Evolutionary conservation across 345 rosid species (phyloP), one percentile per base, ranked within the genome.

Genomic region (Salix caprea): DNA sequence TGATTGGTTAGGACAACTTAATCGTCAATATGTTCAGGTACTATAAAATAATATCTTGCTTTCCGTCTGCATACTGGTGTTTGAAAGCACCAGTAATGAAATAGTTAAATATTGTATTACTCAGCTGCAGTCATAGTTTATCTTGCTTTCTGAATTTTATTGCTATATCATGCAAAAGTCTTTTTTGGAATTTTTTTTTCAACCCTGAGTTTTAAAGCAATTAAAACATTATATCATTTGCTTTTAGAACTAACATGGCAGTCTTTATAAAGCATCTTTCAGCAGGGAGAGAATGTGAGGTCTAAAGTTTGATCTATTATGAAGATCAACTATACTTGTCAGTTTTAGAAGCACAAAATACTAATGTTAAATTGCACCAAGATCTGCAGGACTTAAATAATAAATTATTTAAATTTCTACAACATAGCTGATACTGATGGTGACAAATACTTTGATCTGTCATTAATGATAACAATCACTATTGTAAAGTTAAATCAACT

Each of bases 1-100:
- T 67, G 99, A 96, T 86, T 94, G 97, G 99, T 90, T 96, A 32
- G 97, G 90, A 81, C 98, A 94, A 75, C 84, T 92, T 72, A 89
- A 90, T 77, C 95, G 99, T 71, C 91, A 81, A 70, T 94, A 96
- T 87, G 75, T 96, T 81, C 98, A 96, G 98, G 99, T 92, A 84
- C 54, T 44, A 79, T 58, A 54, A 10, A n/a, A 23, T 34, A 50
- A 26, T 44, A 60, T 34, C 30, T 68, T 70, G 46, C 74, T 64
- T 72, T 56, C 62, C 28, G 23, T 56, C 13, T n/a, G 4, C 24
- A 8, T 56, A 4, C 32, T 30, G 32, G 32, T 30, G 32, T 30
- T 61, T 30, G 68, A 39, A 24, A 61, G 15, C 18, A 52, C 26
- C 6, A 13, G 46, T 40, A 30, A 3, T 21, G 16, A 67, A 66